These are phyloP conservation scores for Raffaelea albimanens DNA, from an alignment of 2,329 filamentous ascomycete species.

Conservation along the genomic window DNA sequence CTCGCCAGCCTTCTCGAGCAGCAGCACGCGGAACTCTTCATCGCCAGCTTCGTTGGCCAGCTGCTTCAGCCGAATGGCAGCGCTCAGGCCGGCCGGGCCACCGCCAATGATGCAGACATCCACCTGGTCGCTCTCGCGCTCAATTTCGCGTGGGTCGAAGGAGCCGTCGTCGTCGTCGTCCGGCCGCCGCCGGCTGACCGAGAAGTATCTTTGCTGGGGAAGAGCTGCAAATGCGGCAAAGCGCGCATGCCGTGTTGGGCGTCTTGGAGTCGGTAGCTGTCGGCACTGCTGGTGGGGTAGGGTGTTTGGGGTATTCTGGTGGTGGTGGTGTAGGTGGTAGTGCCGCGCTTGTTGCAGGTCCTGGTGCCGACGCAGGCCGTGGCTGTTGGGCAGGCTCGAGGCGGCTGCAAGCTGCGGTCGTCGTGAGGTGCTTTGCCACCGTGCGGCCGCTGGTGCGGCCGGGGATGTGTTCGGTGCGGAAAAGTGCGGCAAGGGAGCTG, in stretches of 20 bases:
- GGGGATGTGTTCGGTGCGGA: neutral
- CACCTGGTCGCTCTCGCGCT: constrained; percentile 86
- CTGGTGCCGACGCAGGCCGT: neutral
- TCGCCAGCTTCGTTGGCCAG: constrained; percentile 90
- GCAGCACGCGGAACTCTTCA: constrained; percentile 85
- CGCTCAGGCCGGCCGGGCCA: constrained; percentile 86
- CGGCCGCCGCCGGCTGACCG: constrained; percentile 16
- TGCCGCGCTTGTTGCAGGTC: neutral
- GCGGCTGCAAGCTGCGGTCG: neutral
- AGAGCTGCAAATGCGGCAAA: neutral
- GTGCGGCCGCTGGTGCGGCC: neutral
- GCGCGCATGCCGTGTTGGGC: too few species aligned
- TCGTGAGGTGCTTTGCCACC: neutral
- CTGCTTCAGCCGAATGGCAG: constrained; percentile 92
- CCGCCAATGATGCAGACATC: constrained; percentile 96
- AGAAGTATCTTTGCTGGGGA: constrained; percentile 13
- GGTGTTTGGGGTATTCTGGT: neutral
- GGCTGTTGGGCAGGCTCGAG: neutral
- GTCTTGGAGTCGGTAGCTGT: neutral
- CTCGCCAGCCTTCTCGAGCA: constrained; percentile 93
- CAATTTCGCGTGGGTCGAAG: constrained; percentile 59
- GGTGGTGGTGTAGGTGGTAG: neutral
- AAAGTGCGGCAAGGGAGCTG: neutral
- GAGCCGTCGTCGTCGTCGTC: constrained; percentile 28
- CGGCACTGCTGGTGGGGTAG: neutral